Conservation (phyloP, 1,284 basidiomycete genomes). For the Sanghuangporus weigelae region DNA sequence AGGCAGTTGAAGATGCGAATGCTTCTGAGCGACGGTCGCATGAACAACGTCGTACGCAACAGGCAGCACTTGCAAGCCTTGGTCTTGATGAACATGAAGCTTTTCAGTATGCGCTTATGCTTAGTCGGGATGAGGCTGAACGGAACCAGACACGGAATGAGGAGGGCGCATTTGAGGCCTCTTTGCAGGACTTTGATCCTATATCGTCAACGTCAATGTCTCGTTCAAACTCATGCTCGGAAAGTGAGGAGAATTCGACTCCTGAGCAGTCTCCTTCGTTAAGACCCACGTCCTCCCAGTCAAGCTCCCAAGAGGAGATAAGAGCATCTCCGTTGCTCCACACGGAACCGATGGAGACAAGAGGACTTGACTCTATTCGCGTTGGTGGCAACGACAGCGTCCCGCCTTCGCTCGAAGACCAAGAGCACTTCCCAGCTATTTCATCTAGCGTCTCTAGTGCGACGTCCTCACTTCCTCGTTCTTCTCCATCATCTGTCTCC, state of each 20-base stretch:
- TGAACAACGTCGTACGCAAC: slow-evolving; percentile 52
- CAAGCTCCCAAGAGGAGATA: slow-evolving; percentile 36
- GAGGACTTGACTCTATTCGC: slow-evolving; percentile 26
- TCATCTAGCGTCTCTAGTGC: slow-evolving; percentile 27
- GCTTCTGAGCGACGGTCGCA: slow-evolving; percentile 32
- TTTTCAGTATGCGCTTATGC: slow-evolving; percentile 79
- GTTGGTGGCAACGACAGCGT: slow-evolving; percentile 11
- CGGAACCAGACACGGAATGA: slow-evolving; percentile 27
- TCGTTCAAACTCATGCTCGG: slow-evolving; percentile 16
- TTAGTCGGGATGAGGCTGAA: slow-evolving; percentile 73
- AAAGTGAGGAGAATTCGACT: slow-evolving; percentile 10
- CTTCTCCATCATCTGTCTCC: neutral
- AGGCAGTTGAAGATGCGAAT: slow-evolving; percentile 47
- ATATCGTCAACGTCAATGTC: slow-evolving; percentile 21
- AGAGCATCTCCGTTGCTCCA: slow-evolving; percentile 31
- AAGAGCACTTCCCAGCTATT: slow-evolving; percentile 28
- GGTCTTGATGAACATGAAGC: slow-evolving; percentile 76
- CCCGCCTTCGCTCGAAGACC: slow-evolving; percentile 11
- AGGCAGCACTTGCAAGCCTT: slow-evolving; percentile 49
- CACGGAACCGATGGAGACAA: slow-evolving; percentile 40
- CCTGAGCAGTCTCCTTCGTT: slow-evolving; percentile 15
- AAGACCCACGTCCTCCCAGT: neutral
- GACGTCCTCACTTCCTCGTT: slow-evolving; percentile 10
- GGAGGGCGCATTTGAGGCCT: slow-evolving; percentile 52
- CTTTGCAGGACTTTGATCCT: slow-evolving; percentile 45